These are phyloP conservation scores for Apiospora aurea DNA, from an alignment of 2,329 filamentous ascomycete species.

Conservation along the genomic window DNA sequence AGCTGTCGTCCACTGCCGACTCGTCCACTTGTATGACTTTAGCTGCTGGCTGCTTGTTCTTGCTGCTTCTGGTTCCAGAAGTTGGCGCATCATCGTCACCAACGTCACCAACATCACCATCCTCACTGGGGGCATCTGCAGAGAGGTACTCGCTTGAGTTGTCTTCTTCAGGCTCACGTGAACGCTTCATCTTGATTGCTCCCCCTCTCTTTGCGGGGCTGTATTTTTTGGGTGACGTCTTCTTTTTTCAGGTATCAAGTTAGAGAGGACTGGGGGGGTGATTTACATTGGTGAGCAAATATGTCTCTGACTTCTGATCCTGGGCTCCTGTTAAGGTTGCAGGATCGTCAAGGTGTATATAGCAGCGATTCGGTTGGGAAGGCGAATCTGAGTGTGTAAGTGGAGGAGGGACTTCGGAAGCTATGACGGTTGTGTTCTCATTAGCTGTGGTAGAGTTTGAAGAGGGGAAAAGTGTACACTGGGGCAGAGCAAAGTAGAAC, in stretches of 20 bases:
- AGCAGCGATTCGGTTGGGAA: slow-evolving; percentile 11
- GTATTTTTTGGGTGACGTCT: slow-evolving; percentile 4
- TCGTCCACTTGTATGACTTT: slow-evolving; percentile 69
- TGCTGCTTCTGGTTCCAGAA: slow-evolving; percentile 27
- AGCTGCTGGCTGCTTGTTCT: slow-evolving; percentile 41
- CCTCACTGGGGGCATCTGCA: slow-evolving; percentile 27
- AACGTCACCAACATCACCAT: slow-evolving; percentile 9
- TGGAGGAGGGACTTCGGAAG: not conserved
- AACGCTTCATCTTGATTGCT: slow-evolving; percentile 62
- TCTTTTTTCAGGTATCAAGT: not conserved
- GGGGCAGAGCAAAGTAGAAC: not conserved
- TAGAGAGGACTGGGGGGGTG: slow-evolving; percentile 15
- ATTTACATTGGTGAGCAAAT: slow-evolving; percentile 19
- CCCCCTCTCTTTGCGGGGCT: not conserved
- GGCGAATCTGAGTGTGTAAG: not conserved
- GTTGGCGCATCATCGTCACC: slow-evolving; percentile 25
- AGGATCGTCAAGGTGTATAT: slow-evolving; percentile 11
- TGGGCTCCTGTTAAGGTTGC: slow-evolving; percentile 4
- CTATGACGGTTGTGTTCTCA: slow-evolving; percentile 1
- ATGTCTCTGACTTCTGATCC: slow-evolving; percentile 13
- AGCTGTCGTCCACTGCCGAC: slow-evolving; percentile 42
- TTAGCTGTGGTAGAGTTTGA: slow-evolving; percentile 12
- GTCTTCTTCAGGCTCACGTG: slow-evolving; percentile 64
- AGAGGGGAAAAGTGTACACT: not conserved
- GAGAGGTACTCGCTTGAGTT: slow-evolving; percentile 40